Conservation (phyloP, 140 eudicot species). For the Erigeron philadelphicus region DNA sequence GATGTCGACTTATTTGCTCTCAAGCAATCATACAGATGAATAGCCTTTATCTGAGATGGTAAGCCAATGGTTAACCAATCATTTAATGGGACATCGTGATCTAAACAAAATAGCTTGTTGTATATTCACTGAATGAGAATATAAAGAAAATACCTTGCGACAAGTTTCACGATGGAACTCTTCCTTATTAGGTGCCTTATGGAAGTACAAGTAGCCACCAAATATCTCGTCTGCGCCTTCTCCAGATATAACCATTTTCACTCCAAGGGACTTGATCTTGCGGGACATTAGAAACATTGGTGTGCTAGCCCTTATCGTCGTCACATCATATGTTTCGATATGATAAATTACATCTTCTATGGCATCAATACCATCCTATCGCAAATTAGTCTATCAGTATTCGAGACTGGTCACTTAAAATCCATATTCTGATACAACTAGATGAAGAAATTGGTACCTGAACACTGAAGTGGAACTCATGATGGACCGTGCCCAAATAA, state of each 20-base stretch:
- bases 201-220: constrained; percentile 76
- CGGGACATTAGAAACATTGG: constrained; percentile 88
- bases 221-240: constrained; percentile 83
- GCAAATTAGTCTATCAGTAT: neutral
- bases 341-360: constrained; percentile 61
- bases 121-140: no score
- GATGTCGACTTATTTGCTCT: constrained; percentile 71
- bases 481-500: constrained; percentile 63
- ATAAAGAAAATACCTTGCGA: constrained; percentile 51
- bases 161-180: constrained; percentile 82
- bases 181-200: constrained; percentile 84
- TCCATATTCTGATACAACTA: neutral
- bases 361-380: constrained; percentile 62
- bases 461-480: constrained; percentile 74
- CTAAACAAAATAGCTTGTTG: constrained; percentile 21
- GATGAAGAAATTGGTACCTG: constrained; percentile 36
- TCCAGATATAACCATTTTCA: constrained; percentile 79
- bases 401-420: neutral
- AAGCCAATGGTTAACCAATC: neutral
- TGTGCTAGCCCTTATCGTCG: constrained; percentile 90
- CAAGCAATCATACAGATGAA: constrained; percentile 54
- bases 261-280: constrained; percentile 74
- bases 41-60: constrained; percentile 19
- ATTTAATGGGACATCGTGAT: neutral
- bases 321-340: constrained; percentile 68